Percentiles rank a stretch among this genome's conserved stretches.
Evolutionary conservation across 1,284 basidiomycete species (phyloP).

Genomic region (Ganoderma sp.): DNA sequence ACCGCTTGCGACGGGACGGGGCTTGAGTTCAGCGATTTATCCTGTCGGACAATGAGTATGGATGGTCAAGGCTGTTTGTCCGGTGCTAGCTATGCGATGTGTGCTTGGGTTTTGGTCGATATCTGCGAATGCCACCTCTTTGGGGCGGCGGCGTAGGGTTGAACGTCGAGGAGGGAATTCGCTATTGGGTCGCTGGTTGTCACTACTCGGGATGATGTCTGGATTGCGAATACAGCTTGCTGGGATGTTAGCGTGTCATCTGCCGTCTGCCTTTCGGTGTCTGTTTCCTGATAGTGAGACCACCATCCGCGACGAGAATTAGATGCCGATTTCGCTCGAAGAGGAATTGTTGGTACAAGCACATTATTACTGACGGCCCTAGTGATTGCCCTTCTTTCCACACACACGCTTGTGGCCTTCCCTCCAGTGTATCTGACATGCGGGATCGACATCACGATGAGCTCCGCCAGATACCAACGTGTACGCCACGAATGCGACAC

Average conservation of each 20-base stretch:
- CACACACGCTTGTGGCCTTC: conserved; percentile 2
- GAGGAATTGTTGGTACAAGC: neutral
- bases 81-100: neutral
- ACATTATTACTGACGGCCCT: neutral
- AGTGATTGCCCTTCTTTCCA: neutral
- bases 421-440: neutral
- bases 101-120: neutral
- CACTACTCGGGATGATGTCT: neutral
- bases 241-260: neutral
- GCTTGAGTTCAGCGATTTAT: neutral
- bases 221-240: neutral
- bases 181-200: neutral
- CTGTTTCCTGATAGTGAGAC: no score
- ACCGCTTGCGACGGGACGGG: neutral
- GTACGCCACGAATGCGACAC: no score
- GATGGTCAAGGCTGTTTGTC: neutral
- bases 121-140: neutral
- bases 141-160: no score
- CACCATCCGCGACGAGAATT: no score
- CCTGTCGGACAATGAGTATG: neutral
- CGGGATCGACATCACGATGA: neutral
- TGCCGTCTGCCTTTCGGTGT: neutral
- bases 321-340: no score
- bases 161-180: no score
- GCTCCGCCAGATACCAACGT: neutral